A percentile compares a stretch with the other conserved stretches of the same genome.
Conservation (phyloP, 257 asterid species). For the Petunia axillaris region DNA sequence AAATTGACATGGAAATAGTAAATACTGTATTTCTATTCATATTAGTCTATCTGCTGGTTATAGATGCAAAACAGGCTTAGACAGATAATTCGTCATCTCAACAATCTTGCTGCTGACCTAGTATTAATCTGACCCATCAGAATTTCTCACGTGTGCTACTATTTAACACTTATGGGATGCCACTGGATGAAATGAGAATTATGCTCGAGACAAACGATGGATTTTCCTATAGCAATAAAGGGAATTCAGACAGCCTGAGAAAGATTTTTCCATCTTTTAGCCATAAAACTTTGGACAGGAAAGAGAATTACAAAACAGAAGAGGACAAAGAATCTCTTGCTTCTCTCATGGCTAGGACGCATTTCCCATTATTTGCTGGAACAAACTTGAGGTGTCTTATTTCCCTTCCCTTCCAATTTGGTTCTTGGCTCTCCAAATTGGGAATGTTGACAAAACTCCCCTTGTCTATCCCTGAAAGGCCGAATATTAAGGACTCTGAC, state of each 20-base stretch:
- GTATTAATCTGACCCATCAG: not conserved
- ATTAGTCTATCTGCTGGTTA: not conserved
- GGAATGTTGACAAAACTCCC: constrained; percentile 7
- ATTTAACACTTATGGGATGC: not conserved
- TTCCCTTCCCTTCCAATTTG: constrained; percentile 10
- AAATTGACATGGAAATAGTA: not conserved
- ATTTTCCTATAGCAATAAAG: constrained; percentile 19
- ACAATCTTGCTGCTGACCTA: not conserved
- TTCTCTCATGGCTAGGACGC: constrained; percentile 13
- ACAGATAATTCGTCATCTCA: constrained; percentile 10
- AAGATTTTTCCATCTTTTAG: constrained; percentile 19
- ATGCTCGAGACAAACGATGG: not conserved
- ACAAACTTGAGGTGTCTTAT: constrained; percentile 14
- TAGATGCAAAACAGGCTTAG: constrained; percentile 21
- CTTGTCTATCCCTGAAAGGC: not conserved
- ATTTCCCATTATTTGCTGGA: constrained; percentile 4
- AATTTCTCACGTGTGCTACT: not conserved
- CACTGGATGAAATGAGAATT: constrained; percentile 24
- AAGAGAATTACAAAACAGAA: constrained; percentile 10
- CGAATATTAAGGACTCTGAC: constrained; percentile 12
- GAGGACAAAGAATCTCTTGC: constrained; percentile 10
- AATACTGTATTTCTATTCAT: not conserved
- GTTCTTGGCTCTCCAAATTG: constrained; percentile 22
- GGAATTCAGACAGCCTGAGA: constrained; percentile 17
- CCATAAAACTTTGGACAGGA: constrained; percentile 4